Evolutionary conservation across 2,329 filamentous ascomycete genomes (phyloP).

Genomic region (Xylaria sp.): DNA sequence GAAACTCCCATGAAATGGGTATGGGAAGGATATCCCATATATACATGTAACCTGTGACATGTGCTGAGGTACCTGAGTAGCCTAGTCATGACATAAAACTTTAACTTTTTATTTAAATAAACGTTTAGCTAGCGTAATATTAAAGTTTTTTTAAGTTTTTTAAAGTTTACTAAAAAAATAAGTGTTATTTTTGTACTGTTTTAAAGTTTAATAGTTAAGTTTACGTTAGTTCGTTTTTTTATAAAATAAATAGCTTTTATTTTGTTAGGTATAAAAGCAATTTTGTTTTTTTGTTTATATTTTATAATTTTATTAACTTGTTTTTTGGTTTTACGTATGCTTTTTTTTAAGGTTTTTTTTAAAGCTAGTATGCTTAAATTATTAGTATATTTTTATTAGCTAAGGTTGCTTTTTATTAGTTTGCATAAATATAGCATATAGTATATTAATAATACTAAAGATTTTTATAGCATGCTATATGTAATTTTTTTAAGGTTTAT

Average conservation of each 20-base stretch:
- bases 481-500: constrained; percentile 8
- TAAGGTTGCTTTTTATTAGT: constrained; percentile 10
- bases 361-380: constrained; percentile 7
- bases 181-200: constrained; percentile 5
- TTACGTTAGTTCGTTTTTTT: background rate
- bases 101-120: constrained; percentile 15
- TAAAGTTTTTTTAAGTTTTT: constrained; percentile 5
- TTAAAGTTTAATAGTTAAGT: constrained; percentile 8
- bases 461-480: constrained; percentile 21
- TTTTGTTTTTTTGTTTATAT: constrained; percentile 17
- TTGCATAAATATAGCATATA: constrained; percentile 29
- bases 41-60: no score
- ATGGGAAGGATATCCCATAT: no score
- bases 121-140: background rate
- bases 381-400: constrained; percentile 10
- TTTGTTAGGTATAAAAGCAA: constrained; percentile 9
- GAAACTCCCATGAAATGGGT: no score
- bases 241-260: constrained; percentile 26
- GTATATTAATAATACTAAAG: constrained; percentile 17
- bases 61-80: no score
- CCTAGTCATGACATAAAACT: no score
- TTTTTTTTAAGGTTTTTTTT: constrained; percentile 24
- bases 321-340: constrained; percentile 4
- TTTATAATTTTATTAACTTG: constrained; percentile 14
- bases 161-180: background rate